phyloP scores from a whole-genome alignment of 192 early-diverging fungal genomes.

The Entomortierella beljakovae region DNA sequence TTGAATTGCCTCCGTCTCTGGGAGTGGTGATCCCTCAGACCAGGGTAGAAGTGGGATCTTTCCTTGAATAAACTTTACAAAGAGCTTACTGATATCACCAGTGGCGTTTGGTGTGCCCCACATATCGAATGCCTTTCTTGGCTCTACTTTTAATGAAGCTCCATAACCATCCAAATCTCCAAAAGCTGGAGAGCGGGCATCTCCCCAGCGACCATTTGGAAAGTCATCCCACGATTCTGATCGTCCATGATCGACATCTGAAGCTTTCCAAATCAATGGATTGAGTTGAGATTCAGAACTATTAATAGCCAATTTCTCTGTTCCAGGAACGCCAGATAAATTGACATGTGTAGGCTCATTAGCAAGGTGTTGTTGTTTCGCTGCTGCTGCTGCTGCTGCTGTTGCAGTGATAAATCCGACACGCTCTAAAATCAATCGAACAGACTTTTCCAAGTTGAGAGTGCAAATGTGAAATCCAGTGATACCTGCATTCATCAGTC shows the following conservation, averaged over 20 bases:
- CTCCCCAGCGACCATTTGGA: constrained; percentile 92
- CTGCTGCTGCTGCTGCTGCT: neutral
- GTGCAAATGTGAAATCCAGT: constrained; percentile 87
- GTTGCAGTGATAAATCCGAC: constrained; percentile 69
- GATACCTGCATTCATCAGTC: constrained; percentile 60
- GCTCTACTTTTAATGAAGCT: constrained; percentile 65
- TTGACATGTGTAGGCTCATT: constrained; percentile 24
- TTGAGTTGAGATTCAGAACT: constrained; percentile 36
- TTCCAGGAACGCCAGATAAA: neutral
- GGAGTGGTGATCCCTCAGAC: constrained; percentile 69
- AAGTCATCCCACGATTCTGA: constrained; percentile 90
- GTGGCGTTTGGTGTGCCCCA: constrained; percentile 72
- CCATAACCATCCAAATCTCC: constrained; percentile 77
- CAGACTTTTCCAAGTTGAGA: constrained; percentile 82
- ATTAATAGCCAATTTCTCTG: neutral
- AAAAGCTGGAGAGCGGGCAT: constrained; percentile 82
- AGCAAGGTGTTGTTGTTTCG: constrained; percentile 4
- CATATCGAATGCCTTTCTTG: constrained; percentile 65
- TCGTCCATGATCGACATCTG: constrained; percentile 60
- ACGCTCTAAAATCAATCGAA: constrained; percentile 79
- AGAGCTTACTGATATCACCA: constrained; percentile 72
- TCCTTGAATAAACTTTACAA: constrained; percentile 74
- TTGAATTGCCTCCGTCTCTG: constrained; percentile 74
- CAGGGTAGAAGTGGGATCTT: constrained; percentile 76
- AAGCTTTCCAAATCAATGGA: constrained; percentile 69